A percentile compares a stretch with the other conserved stretches of the same genome.
Evolutionary conservation across 2,329 filamentous ascomycete species (phyloP).

Genomic region (Colletotrichum acutatum): DNA sequence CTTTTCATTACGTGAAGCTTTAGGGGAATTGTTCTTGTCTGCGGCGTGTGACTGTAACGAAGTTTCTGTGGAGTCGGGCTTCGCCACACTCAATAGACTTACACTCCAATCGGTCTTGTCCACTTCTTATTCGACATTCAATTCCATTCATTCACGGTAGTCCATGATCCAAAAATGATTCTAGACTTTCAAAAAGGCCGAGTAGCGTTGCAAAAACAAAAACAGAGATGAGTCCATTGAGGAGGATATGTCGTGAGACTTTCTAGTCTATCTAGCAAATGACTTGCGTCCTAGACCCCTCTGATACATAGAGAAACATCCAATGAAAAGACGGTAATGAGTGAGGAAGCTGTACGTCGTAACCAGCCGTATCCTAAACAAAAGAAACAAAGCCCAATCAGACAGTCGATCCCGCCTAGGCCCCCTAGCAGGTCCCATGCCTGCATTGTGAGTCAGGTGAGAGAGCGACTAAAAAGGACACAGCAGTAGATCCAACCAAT

Average conservation of each 20-base stretch:
- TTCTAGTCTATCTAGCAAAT: slow-evolving; percentile 6
- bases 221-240: not conserved
- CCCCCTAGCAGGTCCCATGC: not conserved
- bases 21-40: not conserved
- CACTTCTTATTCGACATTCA: not conserved
- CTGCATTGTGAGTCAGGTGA: not conserved
- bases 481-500: not conserved
- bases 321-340: not conserved
- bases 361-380: not conserved
- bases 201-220: not conserved
- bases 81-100: not conserved
- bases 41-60: not conserved
- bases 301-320: not conserved
- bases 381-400: not conserved
- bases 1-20: not conserved
- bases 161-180: no score
- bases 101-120: not conserved
- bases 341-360: not conserved
- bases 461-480: not conserved
- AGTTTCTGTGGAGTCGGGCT: not conserved
- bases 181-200: not conserved
- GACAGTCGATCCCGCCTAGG: not conserved
- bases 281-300: not conserved
- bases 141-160: not conserved
- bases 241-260: not conserved